These are phyloP conservation scores for Poa annua DNA, from an alignment of 176 grass and related monocot genomes.

Conservation along the genomic window DNA sequence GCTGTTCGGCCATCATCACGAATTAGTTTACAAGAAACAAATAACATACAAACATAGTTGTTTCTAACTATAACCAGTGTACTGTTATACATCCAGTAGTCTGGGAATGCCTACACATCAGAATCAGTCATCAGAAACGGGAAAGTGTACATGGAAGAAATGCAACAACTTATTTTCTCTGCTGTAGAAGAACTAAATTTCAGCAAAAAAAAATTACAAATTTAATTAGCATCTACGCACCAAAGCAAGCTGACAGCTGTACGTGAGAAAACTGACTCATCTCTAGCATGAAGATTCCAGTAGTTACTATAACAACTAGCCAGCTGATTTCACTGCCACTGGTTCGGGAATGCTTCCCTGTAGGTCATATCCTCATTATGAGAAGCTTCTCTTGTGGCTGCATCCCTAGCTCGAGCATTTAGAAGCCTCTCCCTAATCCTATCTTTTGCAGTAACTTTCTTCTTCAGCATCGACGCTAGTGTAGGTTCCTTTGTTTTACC, in stretches of 20 bases:
- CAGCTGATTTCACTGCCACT: slow-evolving; percentile 53
- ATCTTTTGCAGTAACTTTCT: slow-evolving; percentile 83
- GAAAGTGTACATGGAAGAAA: background rate
- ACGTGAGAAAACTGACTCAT: background rate
- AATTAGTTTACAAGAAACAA: background rate
- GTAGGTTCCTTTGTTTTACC: slow-evolving; percentile 66
- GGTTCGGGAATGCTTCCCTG: slow-evolving; percentile 82
- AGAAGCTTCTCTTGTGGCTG: slow-evolving; percentile 47
- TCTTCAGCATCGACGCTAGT: slow-evolving; percentile 89
- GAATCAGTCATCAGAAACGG: background rate
- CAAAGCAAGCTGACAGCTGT: background rate
- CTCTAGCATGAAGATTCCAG: slow-evolving; percentile 1
- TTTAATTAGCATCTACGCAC: background rate
- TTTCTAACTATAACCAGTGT: background rate
- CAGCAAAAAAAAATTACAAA: background rate
- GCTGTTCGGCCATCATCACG: background rate
- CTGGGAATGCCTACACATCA: background rate
- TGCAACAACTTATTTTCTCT: slow-evolving; percentile 8
- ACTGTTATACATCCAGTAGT: background rate
- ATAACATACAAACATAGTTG: background rate
- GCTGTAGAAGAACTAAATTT: slow-evolving; percentile 20
- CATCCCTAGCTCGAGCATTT: slow-evolving; percentile 53
- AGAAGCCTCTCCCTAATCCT: slow-evolving; percentile 80
- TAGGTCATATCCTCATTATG: slow-evolving; percentile 72
- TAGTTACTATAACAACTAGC: slow-evolving; percentile 19